phyloP scores from a whole-genome alignment of 805 yeast species.

The Saccharomycopsis guyanensis region DNA sequence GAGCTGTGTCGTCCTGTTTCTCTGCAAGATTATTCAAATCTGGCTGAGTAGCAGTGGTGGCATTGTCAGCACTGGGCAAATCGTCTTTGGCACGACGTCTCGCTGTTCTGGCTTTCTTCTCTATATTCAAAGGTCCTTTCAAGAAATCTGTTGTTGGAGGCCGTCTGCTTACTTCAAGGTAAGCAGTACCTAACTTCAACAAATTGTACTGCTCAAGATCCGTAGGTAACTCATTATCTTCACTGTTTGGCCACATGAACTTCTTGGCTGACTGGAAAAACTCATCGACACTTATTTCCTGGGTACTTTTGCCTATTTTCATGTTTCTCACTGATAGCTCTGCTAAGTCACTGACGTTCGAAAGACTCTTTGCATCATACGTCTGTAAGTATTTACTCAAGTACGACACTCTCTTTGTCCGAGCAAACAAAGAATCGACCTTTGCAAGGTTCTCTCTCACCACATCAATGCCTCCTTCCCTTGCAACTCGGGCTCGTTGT shows the following conservation, averaged over 20 bases:
- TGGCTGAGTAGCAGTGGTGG: slow-evolving; percentile 49
- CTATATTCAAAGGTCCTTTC: slow-evolving; percentile 62
- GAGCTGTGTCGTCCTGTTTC: slow-evolving; percentile 50
- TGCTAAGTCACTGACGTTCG: slow-evolving; percentile 53
- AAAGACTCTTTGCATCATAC: slow-evolving; percentile 57
- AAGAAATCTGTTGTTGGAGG: slow-evolving; percentile 52
- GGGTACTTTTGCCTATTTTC: slow-evolving; percentile 48
- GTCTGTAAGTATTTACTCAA: slow-evolving; percentile 39
- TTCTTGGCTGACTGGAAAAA: slow-evolving; percentile 34
- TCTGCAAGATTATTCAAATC: slow-evolving; percentile 43
- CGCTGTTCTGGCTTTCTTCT: slow-evolving; percentile 37
- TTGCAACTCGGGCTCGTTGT: slow-evolving; percentile 44
- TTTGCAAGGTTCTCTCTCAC: slow-evolving; percentile 38
- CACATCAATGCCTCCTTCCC: slow-evolving; percentile 48
- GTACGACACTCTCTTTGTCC: slow-evolving; percentile 32
- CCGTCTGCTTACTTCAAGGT: slow-evolving; percentile 37
- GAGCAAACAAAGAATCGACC: slow-evolving; percentile 41
- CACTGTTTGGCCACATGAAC: slow-evolving; percentile 24
- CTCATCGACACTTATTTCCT: slow-evolving; percentile 41
- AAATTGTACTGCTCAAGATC: slow-evolving; percentile 47
- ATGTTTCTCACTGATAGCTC: slow-evolving; percentile 56
- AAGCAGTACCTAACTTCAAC: slow-evolving; percentile 49
- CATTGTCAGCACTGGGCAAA: slow-evolving; percentile 35
- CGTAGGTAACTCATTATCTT: slow-evolving; percentile 19
- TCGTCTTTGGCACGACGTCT: slow-evolving; percentile 13